Evolutionary conservation across 257 asterid species (phyloP).

Genomic region (Coffea eugenioides): DNA sequence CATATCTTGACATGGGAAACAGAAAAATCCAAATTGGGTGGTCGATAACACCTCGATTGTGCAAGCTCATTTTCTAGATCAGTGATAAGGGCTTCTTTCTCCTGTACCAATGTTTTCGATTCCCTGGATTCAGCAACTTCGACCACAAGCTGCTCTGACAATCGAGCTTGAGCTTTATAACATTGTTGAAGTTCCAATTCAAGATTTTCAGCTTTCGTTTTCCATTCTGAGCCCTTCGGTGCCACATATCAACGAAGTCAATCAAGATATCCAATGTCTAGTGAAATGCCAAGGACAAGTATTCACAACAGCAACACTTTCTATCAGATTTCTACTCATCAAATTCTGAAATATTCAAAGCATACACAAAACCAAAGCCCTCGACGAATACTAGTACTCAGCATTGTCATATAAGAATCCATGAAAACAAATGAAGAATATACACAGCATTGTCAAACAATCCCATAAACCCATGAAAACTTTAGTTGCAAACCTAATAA

Average conservation of each 20-base stretch:
- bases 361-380: background rate
- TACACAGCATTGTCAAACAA: no score
- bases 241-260: slow-evolving; percentile 14
- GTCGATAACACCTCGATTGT: slow-evolving; percentile 57
- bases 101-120: slow-evolving; percentile 68
- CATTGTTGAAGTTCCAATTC: slow-evolving; percentile 93
- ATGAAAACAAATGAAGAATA: no score
- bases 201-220: slow-evolving; percentile 87
- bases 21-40: background rate
- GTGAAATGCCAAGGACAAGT: background rate
- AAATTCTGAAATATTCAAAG: no score
- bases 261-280: slow-evolving; percentile 16
- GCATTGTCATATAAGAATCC: background rate
- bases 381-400: background rate
- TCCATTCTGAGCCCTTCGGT: slow-evolving; percentile 92
- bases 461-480: no score
- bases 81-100: slow-evolving; percentile 62
- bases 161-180: slow-evolving; percentile 93
- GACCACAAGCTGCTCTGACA: slow-evolving; percentile 93
- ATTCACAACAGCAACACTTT: background rate
- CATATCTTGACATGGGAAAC: no score
- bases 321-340: background rate
- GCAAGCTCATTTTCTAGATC: slow-evolving; percentile 68
- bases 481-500: no score
- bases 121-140: slow-evolving; percentile 93